Base-by-base conservation (phyloP, 176 grass and related monocot species). In the Saccharum officinarum region DNA sequence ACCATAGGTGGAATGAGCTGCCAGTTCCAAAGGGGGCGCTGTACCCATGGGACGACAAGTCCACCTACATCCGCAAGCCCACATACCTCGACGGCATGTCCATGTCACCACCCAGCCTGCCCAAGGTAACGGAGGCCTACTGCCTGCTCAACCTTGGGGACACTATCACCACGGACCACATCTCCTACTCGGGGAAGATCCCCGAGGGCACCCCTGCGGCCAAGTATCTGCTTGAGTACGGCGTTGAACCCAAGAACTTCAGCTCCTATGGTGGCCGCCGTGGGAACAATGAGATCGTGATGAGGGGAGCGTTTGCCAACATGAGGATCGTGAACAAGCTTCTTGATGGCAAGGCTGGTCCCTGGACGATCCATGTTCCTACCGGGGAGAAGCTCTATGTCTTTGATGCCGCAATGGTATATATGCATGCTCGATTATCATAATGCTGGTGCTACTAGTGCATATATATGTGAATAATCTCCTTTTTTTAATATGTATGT, bases 381-480 rank as follows among this genome's bases (percentile, higher is more conserved):
- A 89, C 82, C 8, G 91, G 89, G 50, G 94, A 97, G 78, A 91
- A 93, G 75, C 89, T 97, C n/a, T 91, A 71, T 86, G 91, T 94
- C 22, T 97, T 88, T 23, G 95, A 94, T 41, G 95, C 84, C 3
- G 90, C 92, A 55, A 88, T 79, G 92, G 95, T 97, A 78, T 73
- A 67, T 57, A 22, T 22, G 18, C 18, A 22, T 22, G 18, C 18
- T 57, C 20, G 18, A 9, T 57, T 22, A 22, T 57, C 54, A 22
- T 25, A 15, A 18, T 67, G 13, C 16, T 18, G 15, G 87, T 50
- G 18, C 42, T 49, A 28, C 20, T 45, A 67, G 31, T 18, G 61
- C 40, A 47, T 44, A 5, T 81, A n/a, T 25, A 61, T 8, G 22
- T 60, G 55, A 60, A 60, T 60, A 60, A 60, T 60, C 17, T 22